These are phyloP conservation scores for Ustilago nuda DNA, from an alignment of 1,284 basidiomycete species.

Conservation along the genomic window DNA sequence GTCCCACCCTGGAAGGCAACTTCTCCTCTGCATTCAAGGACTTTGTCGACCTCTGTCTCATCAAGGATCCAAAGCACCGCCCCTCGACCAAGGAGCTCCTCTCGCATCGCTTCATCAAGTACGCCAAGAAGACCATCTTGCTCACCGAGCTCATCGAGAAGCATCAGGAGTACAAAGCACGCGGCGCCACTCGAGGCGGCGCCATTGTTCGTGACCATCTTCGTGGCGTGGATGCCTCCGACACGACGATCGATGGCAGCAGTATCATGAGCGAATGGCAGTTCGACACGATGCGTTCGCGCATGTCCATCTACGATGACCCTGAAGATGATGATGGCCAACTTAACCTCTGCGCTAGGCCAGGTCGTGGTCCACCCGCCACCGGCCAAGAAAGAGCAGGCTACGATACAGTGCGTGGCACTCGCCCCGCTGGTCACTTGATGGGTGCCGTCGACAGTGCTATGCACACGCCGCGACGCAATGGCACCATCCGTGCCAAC, in stretches of 20 bases:
- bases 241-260: conserved; percentile 55
- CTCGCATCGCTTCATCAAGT: conserved; percentile 89
- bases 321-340: conserved; percentile 73
- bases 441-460: conserved; percentile 54
- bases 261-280: conserved; percentile 92
- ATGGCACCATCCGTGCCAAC: conserved; percentile 29
- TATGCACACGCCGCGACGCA: conserved; percentile 39
- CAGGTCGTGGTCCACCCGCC: conserved; percentile 59
- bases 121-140: conserved; percentile 80
- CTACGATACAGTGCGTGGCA: conserved; percentile 56
- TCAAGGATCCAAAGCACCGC: conserved; percentile 89
- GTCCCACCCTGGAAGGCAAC: conserved; percentile 86
- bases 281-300: conserved; percentile 84
- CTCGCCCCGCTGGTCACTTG: conserved; percentile 55
- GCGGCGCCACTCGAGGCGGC: conserved; percentile 55
- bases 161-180: conserved; percentile 66
- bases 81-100: conserved; percentile 90
- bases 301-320: conserved; percentile 73
- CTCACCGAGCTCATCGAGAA: conserved; percentile 85
- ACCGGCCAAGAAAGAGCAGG: conserved; percentile 69
- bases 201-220: conserved; percentile 54
- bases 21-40: conserved; percentile 90
- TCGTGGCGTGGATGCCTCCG: conserved; percentile 40
- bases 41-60: conserved; percentile 89
- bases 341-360: conserved; percentile 53